A percentile compares a stretch with the other conserved stretches of the same genome.
phyloP scores from a whole-genome alignment of 495 filamentous ascomycete genomes.

The Podospora sp. region DNA sequence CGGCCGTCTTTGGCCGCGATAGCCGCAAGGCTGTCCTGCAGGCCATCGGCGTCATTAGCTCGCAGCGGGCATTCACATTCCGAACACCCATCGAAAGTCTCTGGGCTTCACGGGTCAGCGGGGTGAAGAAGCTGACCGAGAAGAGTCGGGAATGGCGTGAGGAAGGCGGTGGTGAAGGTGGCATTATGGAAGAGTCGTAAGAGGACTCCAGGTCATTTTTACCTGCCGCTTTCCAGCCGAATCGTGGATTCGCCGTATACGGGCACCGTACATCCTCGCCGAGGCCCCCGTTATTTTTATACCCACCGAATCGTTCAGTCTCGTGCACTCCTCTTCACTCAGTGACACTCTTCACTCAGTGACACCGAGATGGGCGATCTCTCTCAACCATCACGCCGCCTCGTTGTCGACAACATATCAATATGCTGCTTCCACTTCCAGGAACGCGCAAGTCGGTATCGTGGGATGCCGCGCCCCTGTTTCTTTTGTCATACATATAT shows the following conservation, averaged over 20 bases:
- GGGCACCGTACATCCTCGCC: too few species aligned
- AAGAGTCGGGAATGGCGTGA: conserved; percentile 85
- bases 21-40: conserved; percentile 94
- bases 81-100: conserved; percentile 81
- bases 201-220: background rate
- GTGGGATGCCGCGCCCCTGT: background rate
- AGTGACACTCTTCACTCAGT: too few species aligned
- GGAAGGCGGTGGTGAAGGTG: conserved; percentile 72
- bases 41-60: conserved; percentile 93
- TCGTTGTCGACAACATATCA: background rate
- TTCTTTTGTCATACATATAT: background rate
- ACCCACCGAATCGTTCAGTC: background rate
- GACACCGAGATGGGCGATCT: background rate
- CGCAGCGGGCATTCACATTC: conserved; percentile 92
- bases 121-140: conserved; percentile 76
- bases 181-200: conserved; percentile 75
- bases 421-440: background rate
- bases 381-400: background rate
- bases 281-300: too few species aligned
- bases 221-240: background rate
- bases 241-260: too few species aligned
- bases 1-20: conserved; percentile 93
- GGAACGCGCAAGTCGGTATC: background rate
- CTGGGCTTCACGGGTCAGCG: conserved; percentile 78
- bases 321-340: background rate